A percentile compares a stretch with the other conserved stretches of the same genome.
phyloP scores from a whole-genome alignment of 176 grass and related monocot species.

The Dactylis glomerata region DNA sequence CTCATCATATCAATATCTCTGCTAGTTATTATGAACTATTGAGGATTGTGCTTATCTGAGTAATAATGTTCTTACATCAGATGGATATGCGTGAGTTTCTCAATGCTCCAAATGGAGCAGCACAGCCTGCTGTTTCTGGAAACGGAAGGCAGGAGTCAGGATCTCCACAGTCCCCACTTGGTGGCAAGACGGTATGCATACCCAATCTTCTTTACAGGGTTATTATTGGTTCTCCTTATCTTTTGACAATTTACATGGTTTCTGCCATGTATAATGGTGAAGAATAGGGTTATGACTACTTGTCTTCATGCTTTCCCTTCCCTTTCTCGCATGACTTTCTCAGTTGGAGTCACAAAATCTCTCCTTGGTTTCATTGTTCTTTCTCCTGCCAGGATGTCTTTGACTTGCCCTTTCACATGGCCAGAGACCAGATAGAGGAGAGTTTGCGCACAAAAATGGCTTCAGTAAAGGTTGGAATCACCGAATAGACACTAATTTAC shows the following conservation, averaged over 20 bases:
- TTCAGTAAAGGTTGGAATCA: slow-evolving; percentile 77
- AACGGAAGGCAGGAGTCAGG: slow-evolving; percentile 62
- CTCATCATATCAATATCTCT: background rate
- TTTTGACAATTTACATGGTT: slow-evolving; percentile 9
- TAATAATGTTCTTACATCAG: slow-evolving; percentile 36
- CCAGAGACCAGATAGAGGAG: slow-evolving; percentile 99
- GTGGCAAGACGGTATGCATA: slow-evolving; percentile 75
- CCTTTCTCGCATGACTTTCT: background rate
- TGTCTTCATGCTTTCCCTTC: background rate
- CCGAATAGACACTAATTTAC: background rate
- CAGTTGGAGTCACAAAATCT: background rate
- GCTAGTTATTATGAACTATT: background rate
- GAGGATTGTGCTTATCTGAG: background rate
- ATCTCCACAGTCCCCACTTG: slow-evolving; percentile 84
- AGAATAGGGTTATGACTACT: background rate
- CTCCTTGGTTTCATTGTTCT: slow-evolving; percentile 19
- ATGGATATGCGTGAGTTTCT: slow-evolving; percentile 98
- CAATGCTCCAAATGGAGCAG: slow-evolving; percentile 80
- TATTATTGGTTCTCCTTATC: background rate
- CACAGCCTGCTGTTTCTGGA: slow-evolving; percentile 51
- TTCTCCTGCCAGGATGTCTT: slow-evolving; percentile 77
- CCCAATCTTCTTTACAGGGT: background rate
- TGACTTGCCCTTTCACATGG: slow-evolving; percentile 99
- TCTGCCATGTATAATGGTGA: background rate
- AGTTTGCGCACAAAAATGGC: slow-evolving; percentile 98